Conservation (phyloP, 768 basidiomycete species). For the Pleurotus pulmonarius region DNA sequence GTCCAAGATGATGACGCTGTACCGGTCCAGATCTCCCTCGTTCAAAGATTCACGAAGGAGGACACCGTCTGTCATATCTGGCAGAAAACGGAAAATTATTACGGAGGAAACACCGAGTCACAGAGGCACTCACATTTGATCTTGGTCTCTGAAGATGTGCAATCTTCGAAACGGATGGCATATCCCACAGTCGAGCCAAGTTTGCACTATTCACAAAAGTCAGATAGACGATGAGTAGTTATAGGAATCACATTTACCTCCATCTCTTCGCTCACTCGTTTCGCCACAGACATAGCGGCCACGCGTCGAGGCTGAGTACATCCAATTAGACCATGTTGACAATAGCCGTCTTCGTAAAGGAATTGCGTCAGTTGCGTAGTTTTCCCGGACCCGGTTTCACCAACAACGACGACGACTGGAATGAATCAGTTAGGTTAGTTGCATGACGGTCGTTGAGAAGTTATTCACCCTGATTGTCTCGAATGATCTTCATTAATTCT, state of each 20-base stretch:
- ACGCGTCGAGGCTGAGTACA: slow-evolving; percentile 99
- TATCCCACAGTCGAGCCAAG: slow-evolving; percentile 92
- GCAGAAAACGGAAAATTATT: slow-evolving; percentile 2
- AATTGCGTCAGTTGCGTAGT: slow-evolving; percentile 96
- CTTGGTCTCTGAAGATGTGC: slow-evolving; percentile 89
- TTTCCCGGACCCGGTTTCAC: slow-evolving; percentile 99
- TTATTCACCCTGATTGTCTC: slow-evolving; percentile 88
- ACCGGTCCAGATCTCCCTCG: slow-evolving; percentile 96
- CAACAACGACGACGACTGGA: slow-evolving; percentile 88
- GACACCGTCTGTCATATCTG: slow-evolving; percentile 99
- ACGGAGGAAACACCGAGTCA: not conserved
- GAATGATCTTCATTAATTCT: slow-evolving; percentile 79
- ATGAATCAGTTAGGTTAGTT: slow-evolving; percentile 1
- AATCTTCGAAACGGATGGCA: slow-evolving; percentile 98
- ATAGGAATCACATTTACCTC: slow-evolving; percentile 51
- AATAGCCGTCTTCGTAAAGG: slow-evolving; percentile 96
- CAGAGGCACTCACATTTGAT: slow-evolving; percentile 80
- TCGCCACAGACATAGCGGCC: slow-evolving; percentile 99
- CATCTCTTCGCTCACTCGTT: slow-evolving; percentile 99
- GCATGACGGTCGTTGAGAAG: not conserved
- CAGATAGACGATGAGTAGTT: not conserved
- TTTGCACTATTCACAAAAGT: slow-evolving; percentile 56
- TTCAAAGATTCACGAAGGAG: slow-evolving; percentile 96
- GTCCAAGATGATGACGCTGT: slow-evolving; percentile 97
- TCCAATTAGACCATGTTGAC: slow-evolving; percentile 83